Conservation (phyloP, 495 filamentous ascomycete genomes). For the Tuber magnatum region DNA sequence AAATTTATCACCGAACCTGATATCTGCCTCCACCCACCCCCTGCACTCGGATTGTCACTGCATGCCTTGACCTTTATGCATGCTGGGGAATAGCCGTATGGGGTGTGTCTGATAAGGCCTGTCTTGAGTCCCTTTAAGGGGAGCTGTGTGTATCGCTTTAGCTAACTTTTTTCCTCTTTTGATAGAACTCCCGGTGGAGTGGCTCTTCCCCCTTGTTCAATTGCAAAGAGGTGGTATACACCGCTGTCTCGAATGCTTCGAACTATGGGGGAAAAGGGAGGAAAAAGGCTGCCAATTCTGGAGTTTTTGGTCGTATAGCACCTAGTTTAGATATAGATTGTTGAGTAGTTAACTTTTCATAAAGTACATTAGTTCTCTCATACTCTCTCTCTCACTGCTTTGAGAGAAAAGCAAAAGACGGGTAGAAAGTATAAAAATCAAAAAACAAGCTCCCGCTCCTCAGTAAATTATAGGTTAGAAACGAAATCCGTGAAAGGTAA, state of each 20-base stretch:
- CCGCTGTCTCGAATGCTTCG: background rate
- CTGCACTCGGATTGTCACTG: constrained; percentile 55
- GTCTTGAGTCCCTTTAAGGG: constrained; percentile 6
- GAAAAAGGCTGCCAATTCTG: background rate
- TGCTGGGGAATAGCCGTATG: background rate
- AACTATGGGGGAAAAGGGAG: background rate
- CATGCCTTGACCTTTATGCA: constrained; percentile 46
- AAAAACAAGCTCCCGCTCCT: constrained; percentile 17
- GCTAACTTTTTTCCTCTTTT: background rate
- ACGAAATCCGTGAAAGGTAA: background rate
- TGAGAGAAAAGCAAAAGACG: background rate
- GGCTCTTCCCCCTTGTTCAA: background rate
- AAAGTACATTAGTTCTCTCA: constrained; percentile 21
- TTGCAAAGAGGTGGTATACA: background rate
- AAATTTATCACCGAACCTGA: constrained; percentile 71
- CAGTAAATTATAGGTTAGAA: background rate
- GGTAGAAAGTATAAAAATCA: constrained; percentile 12
- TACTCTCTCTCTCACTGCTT: background rate
- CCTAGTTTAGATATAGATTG: background rate
- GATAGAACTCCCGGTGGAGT: background rate
- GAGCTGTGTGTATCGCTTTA: background rate
- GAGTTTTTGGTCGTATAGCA: background rate
- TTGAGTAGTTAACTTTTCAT: background rate
- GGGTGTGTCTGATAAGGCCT: background rate
- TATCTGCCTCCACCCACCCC: constrained; percentile 51